Evolutionary conservation across 2,329 filamentous ascomycete species (phyloP), one percentile per base, ranked within the genome.

Genomic region (Cladosporium sphaerospermum): DNA sequence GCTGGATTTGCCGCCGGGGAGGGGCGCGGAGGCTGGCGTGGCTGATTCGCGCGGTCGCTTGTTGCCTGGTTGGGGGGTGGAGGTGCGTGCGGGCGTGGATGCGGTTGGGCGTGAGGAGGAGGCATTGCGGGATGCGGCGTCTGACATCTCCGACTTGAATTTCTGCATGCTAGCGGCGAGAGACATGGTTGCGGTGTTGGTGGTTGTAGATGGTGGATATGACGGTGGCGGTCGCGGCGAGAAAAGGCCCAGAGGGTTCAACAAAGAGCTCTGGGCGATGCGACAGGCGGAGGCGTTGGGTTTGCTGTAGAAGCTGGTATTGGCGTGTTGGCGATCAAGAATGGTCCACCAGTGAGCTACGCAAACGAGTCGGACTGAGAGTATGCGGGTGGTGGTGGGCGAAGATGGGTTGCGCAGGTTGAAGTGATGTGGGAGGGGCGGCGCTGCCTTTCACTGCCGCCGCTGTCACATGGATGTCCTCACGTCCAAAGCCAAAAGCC

Each of bases 1-100:
- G 19, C 2, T 13, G 83, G 88, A 64, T 85, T 83, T 59, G 81
- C 79, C 28, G 9, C 10, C 9, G 13, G 9, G 14, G 14, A 19
- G 23, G 9, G 47, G 39, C 3, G 40, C 32, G 19, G 48, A 28
- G 10, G 13, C 18, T 13, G 48, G 40, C 4, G 11, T 13, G 16
- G 36, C 13, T n/a, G 48, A 28, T 31, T 51, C 48, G 32, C 48
- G 48, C 31, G 48, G 48, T 16, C 48, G 31, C 16, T 51, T 51
- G 39, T 51, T 51, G 42, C 48, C 32, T 37, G 48, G 48, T 14
- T 43, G 40, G 6, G 60, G 54, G 36, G 62, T 36, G 9, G 60
- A 57, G 11, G 58, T 57, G 43, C 63, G 62, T 9, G 60, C 55
- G 37, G 62, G 60, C 9, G 16, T 50, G 31, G 54, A 53, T 9